Conservation (phyloP, 225 moss, liverwort and hornwort species). For the Ulota crispa region DNA sequence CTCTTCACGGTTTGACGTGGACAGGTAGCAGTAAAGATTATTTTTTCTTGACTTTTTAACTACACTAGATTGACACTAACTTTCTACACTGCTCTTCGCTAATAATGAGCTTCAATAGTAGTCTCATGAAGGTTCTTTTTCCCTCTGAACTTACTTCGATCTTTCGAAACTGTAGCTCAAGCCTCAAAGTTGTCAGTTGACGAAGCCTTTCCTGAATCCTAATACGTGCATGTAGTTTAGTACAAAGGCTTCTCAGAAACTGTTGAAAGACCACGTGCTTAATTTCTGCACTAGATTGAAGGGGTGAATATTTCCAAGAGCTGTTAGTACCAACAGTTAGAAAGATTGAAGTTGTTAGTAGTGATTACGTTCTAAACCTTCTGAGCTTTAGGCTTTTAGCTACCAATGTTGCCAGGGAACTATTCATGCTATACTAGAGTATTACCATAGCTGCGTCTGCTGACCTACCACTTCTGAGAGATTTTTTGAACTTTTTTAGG, state of each 20-base stretch:
- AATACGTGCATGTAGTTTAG: not conserved
- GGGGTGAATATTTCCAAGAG: not conserved
- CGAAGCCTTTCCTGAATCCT: not conserved
- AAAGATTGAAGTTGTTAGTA: not conserved
- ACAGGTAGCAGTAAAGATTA: conserved; percentile 25
- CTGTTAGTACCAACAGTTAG: not conserved
- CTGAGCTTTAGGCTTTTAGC: not conserved
- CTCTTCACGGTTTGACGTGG: conserved; percentile 39
- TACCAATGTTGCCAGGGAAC: not conserved
- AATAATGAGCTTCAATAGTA: too few species aligned
- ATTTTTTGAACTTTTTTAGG: not conserved
- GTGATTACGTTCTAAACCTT: not conserved
- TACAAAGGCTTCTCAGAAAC: not conserved
- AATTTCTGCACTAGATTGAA: not conserved
- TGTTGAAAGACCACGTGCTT: not conserved
- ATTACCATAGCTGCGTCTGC: too few species aligned
- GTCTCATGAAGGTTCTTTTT: not conserved
- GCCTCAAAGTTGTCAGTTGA: not conserved
- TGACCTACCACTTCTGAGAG: not conserved
- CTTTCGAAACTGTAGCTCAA: not conserved
- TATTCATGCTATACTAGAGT: not conserved
- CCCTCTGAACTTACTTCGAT: not conserved
- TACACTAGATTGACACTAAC: not conserved
- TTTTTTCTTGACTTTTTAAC: not conserved
- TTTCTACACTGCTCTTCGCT: too few species aligned